Evolutionary conservation across 495 filamentous ascomycete species (phyloP), one percentile per base, ranked within the genome.

Genomic region (Corynascus novoguineensis): DNA sequence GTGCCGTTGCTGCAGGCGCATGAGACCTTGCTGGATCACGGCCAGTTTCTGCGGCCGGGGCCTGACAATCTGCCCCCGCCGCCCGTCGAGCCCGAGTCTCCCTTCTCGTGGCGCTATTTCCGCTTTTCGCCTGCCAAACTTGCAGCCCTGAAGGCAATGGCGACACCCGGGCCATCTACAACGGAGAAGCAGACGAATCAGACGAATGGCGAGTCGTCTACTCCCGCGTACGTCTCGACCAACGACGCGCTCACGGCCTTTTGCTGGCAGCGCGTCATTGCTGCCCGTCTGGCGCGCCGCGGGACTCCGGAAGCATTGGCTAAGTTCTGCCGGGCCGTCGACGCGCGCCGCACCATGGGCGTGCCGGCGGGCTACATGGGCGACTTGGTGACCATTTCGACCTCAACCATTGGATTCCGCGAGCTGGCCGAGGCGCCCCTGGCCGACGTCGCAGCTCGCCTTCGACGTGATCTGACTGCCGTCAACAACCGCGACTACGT

Each of bases 401-500:
- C 38, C 38, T 21, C 38, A 19, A 42, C 38, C n/a, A 19, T 42
- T n/a, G 38, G 38, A 4, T 42, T 42, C 38, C 38, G 38, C 38
- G 38, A 42, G 38, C 38, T 42, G n/a, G 38, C 38, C 38, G 38
- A 42, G 38, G 38, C 38, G 38, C 17, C 38, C 38, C 38, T 42
- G n/a, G 38, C 38, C 38, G 38, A 42, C 15, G 10, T 42, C 38
- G 15, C 38, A 1, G 3, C 1, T 19, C 38, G 38, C 38, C 17
- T 42, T 19, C 38, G 38, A 19, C 38, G 38, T 19, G 38, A 42
- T 10, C 14, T 42, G 38, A 11, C 15, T 4, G 12, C 17, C 4
- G 38, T 42, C 38, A 42, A 42, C 38, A 42, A 42, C 38, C 38
- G 38, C 17, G 38, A 42, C 38, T 42, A 42, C 38, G 38, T 42